phyloP scores from a whole-genome alignment of 2,329 filamentous ascomycete species.

The Venturia carpophila region DNA sequence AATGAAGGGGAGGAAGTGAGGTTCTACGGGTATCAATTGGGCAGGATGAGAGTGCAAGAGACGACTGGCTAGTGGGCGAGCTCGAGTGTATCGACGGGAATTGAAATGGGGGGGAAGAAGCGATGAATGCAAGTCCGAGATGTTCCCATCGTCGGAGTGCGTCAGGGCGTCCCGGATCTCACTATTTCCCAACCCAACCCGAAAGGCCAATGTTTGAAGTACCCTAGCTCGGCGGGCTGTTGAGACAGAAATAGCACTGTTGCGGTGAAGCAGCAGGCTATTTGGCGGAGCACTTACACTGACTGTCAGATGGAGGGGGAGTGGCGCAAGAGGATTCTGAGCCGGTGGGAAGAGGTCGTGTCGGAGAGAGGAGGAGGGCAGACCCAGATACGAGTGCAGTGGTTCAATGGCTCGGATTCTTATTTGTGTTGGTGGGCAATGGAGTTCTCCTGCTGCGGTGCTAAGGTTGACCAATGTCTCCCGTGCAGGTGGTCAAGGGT shows the following conservation, averaged over 20 bases:
- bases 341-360: not conserved
- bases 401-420: not conserved
- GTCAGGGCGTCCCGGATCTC: constrained; percentile 4
- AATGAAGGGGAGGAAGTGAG: constrained; percentile 9
- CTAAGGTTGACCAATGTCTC: not conserved
- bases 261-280: not conserved
- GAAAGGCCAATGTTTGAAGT: not conserved
- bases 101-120: constrained; percentile 1
- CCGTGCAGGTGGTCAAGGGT: not conserved
- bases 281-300: not conserved
- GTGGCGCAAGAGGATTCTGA: not conserved
- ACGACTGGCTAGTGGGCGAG: not conserved
- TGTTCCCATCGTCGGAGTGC: constrained; percentile 9
- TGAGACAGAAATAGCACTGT: constrained; percentile 13
- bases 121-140: constrained; percentile 8
- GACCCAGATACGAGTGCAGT: not conserved
- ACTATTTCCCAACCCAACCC: constrained; percentile 12
- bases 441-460: too few species aligned
- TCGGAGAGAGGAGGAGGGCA: not conserved
- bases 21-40: constrained; percentile 9
- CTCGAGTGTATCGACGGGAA: not conserved
- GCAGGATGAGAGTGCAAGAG: constrained; percentile 1
- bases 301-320: not conserved
- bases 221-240: constrained; percentile 10
- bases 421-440: not conserved